Evolutionary conservation across 1,284 basidiomycete genomes (phyloP), one percentile per base, ranked within the genome.

Genomic region (Austroboletus olivaceoglutinosus): DNA sequence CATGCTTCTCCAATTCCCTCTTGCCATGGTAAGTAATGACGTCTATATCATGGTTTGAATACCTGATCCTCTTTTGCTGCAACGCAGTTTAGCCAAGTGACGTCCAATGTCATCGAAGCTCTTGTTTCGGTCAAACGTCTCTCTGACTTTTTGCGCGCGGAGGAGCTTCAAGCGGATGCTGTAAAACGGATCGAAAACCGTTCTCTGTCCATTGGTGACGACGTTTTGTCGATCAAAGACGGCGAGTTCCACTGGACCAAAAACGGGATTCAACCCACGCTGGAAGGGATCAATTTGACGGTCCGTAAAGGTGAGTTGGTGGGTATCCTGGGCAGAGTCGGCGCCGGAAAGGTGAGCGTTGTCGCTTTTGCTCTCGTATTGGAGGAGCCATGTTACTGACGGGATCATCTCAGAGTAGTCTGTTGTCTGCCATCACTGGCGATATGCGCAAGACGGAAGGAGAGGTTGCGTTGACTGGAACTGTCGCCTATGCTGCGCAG

Each of bases 401-500:
- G 5, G 2, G 22, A 11, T 21, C 6, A 1, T 38, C 46, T 5
- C 50, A 88, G 85, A 83, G 84, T 12, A 89, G 86, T 60, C 67
- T 91, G 40, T 58, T 90, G 41, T 85, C 84, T 2, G 86, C 88
- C 1, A 83, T 92, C 46, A 82, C 95, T 41, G 95, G 95, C 5
- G 94, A 97, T 58, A 95, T 98, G 93, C 78, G 74, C 19, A 81
- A 86, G 44, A 72, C 71, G 5, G 86, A 91, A 25, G 95, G 95
- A 2, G 75, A 80, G 15, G 81, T 95, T 1, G 73, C 75, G 0
- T 61, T 97, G 1, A 77, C 76, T 18, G 94, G 94, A 2, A 82
- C 75, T 10, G 74, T 96, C n/a, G 86, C 93, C 0, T 98, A 96
- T 70, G 93, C 91, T 15, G 82, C 86, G 23, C 95, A 98, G 64